Base-by-base conservation (phyloP, 257 asterid genomes). In the Linderniella brevidens region DNA sequence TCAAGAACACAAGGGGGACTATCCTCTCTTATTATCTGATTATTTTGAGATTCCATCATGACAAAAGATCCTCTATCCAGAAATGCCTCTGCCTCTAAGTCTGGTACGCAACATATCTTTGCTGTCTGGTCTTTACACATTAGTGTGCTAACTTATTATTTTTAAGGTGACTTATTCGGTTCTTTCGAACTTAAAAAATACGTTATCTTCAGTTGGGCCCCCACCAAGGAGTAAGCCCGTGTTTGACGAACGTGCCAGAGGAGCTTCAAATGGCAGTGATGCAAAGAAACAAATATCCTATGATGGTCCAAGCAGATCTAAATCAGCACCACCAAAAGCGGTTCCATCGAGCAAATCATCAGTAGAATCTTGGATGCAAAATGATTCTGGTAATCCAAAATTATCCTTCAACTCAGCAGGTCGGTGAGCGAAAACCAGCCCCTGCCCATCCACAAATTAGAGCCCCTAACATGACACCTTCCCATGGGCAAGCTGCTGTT, bases 1-100 rank as follows among this genome's bases (percentile, higher is more conserved):
- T 85, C 13, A 85, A 76, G 57, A 77, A 69, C 57, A 71, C 94
- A 11, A 75, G 99, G n/a, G n/a, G 64, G 99, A 90, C 60, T 90
- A 90, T 56, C 80, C 99, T 12, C 84, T 90, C 67, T 68, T 90
- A 43, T 53, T 76, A 60, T 77, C 92, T 45, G 93, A 81, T 50
- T 94, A 90, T 64, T 72, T 79, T 16, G 92, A 83, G 49, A 47
- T 76, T 68, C 92, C 92, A 8, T 72, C 59, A 59, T 62, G 4
- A 35, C 64, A 3, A 84, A 71, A 59, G 71, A 62, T 38, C 78
- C 70, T 12, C 78, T 65, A 12, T 56, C 69, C 4, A 73, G 58
- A 68, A 77, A 62, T 54, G 47, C 66, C 18, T 68, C 74, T 12
- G 71, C 73, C 53, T 82, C 74, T 42, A 71, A 63, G 59, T 66